phyloP scores from a whole-genome alignment of 208 protist genomes.

The Leishmania aethiopica region DNA sequence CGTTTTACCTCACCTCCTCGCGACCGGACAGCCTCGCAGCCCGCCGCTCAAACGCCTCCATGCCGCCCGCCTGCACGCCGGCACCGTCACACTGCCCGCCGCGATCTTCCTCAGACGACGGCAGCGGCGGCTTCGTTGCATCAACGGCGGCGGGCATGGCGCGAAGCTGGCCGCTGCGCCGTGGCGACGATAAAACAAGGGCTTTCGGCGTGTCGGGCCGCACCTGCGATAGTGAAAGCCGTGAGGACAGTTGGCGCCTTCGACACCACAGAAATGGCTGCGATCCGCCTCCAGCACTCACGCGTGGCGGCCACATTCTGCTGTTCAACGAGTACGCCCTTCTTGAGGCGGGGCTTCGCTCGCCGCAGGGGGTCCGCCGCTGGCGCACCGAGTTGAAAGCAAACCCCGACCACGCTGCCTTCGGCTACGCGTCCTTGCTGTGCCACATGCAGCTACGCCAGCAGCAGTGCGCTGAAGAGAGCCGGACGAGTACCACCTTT shows the following conservation, averaged over 20 bases:
- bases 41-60: background rate
- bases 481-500: slow-evolving; percentile 37
- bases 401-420: slow-evolving; percentile 38
- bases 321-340: slow-evolving; percentile 45
- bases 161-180: no score
- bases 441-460: slow-evolving; percentile 39
- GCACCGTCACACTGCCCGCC: no score
- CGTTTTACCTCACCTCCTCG: no score
- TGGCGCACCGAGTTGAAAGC: slow-evolving; percentile 31
- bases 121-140: no score
- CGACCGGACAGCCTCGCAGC: no score
- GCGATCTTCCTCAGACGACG: no score
- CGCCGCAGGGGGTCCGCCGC: slow-evolving; percentile 27
- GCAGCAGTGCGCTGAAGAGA: slow-evolving; percentile 17
- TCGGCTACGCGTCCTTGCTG: slow-evolving; percentile 39
- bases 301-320: slow-evolving; percentile 20
- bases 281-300: background rate
- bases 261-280: no score
- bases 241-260: no score
- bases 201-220: background rate
- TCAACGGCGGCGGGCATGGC: no score
- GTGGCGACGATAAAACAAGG: background rate
- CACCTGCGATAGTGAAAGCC: no score
- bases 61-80: background rate
- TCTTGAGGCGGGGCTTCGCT: slow-evolving; percentile 38